A percentile compares a stretch with the other conserved stretches of the same genome.
Evolutionary conservation across 2,329 filamentous ascomycete species (phyloP).

Genomic region (Penicillium sp.): DNA sequence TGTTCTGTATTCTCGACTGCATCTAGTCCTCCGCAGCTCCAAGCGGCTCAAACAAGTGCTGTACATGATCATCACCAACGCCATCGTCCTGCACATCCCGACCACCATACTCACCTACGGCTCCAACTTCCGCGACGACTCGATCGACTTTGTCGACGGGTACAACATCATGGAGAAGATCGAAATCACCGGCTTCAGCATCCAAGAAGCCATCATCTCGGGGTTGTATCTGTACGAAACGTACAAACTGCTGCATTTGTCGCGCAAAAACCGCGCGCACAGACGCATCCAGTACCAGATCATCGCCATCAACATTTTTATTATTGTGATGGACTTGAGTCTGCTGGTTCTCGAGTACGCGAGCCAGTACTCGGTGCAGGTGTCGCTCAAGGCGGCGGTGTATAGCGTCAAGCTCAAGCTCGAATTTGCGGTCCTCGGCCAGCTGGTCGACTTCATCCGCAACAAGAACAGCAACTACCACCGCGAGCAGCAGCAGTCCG

Average conservation of each 20-base stretch:
- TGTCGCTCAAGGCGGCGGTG: conserved; percentile 43
- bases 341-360: conserved; percentile 43
- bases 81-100: conserved; percentile 50
- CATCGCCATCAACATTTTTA: conserved; percentile 46
- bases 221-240: conserved; percentile 54
- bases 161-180: conserved; percentile 46
- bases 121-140: conserved; percentile 23
- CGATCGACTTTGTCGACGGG: conserved; percentile 28
- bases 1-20: conserved; percentile 61
- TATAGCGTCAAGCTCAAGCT: conserved; percentile 50
- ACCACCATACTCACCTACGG: conserved; percentile 55
- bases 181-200: conserved; percentile 43
- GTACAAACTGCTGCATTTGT: conserved; percentile 40
- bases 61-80: conserved; percentile 56
- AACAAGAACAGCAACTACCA: conserved; percentile 7
- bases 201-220: conserved; percentile 47
- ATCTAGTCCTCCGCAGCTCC: conserved; percentile 54
- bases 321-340: conserved; percentile 44
- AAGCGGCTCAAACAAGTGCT: conserved; percentile 48
- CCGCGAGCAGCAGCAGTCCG: conserved; percentile 21
- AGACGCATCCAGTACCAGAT: conserved; percentile 46
- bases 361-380: conserved; percentile 42
- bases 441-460: conserved; percentile 39
- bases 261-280: conserved; percentile 33
- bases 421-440: conserved; percentile 51